Percentiles rank a stretch among this genome's conserved stretches.
Evolutionary conservation across 2,329 filamentous ascomycete species (phyloP).

Genomic region (Fusarium nurragi): DNA sequence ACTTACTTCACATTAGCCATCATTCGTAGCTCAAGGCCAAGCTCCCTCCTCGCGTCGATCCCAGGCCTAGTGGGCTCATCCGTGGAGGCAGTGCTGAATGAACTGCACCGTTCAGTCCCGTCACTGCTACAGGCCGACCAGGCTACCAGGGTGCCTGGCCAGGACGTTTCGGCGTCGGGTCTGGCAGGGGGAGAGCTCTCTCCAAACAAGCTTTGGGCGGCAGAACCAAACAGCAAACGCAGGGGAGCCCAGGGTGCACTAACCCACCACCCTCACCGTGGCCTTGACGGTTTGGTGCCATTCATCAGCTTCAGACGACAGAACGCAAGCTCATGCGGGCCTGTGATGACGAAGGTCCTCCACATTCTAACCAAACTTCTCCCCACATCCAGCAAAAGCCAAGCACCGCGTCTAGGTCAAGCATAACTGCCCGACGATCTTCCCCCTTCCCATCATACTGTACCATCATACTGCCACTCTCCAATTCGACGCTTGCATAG

Average conservation of each 20-base stretch:
- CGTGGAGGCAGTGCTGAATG: slow-evolving; percentile 45
- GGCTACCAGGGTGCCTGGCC: slow-evolving; percentile 26
- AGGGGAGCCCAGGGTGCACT: slow-evolving; percentile 33
- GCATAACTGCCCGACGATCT: slow-evolving; percentile 39
- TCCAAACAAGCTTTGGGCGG: slow-evolving; percentile 46
- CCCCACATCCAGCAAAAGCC: slow-evolving; percentile 40
- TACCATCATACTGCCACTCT: slow-evolving; percentile 39
- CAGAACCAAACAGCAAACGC: slow-evolving; percentile 36
- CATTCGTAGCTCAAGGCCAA: slow-evolving; percentile 31
- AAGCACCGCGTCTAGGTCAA: slow-evolving; percentile 42
- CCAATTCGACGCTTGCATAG: slow-evolving; percentile 38
- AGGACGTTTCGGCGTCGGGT: slow-evolving; percentile 38
- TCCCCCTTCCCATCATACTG: slow-evolving; percentile 43
- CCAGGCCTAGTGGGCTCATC: slow-evolving; percentile 40
- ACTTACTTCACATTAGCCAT: slow-evolving; percentile 32
- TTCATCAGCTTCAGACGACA: slow-evolving; percentile 23
- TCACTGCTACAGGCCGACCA: slow-evolving; percentile 38
- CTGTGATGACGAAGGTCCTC: slow-evolving; percentile 41
- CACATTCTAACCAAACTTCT: slow-evolving; percentile 30
- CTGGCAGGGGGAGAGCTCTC: slow-evolving; percentile 38
- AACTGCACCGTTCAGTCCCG: slow-evolving; percentile 26
- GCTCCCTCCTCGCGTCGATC: slow-evolving; percentile 40
- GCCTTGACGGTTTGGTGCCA: slow-evolving; percentile 17
- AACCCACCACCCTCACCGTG: slow-evolving; percentile 28
- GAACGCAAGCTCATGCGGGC: slow-evolving; percentile 39